Evolutionary conservation across 495 filamentous ascomycete species (phyloP), one percentile per base, ranked within the genome.

Genomic region (Tuber brumale): DNA sequence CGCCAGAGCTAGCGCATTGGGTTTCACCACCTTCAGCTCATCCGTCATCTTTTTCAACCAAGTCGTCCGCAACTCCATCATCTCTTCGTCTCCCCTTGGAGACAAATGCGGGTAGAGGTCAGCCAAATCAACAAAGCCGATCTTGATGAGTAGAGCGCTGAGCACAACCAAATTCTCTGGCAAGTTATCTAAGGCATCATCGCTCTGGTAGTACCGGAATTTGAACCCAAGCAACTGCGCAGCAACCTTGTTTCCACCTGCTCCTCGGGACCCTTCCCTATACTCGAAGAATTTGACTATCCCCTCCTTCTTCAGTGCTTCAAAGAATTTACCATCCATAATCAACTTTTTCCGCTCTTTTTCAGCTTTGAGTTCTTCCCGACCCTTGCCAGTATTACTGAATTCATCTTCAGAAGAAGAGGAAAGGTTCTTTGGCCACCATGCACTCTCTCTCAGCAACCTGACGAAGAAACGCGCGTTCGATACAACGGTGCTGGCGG

Each of bases 221-320:
- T 99, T 99, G 88, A 99, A 98, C 12, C 96, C 96, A 41, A 99
- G 89, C 42, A 99, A 88, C 82, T 97, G 94, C 18, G 96, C 96
- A 1, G 96, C 96, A 74, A 94, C 91, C 61, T 90, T 89, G 81
- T 97, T 99, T 70, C 96, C 96, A 19, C 75, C 80, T 79, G 96
- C 98, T 70, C 95, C 95, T 14, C 48, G 75, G 23, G 74, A 83
- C 78, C 46, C 82, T 77, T 72, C 86, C 83, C 79, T 86, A 75
- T 76, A 76, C 83, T 97, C 94, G 81, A 96, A 98, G 84, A 92
- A 98, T 14, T 94, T 95, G 45, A 89, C 88, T 27, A 95, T 87
- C 45, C 94, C 93, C 75, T 92, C 84, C 72, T 91, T 85, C 72
- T 90, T 87, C n/a, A 92, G 92, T 75, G 91, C 87, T 43, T 89